phyloP scores from a whole-genome alignment of 495 filamentous ascomycete genomes.

The Xylaria acuta region DNA sequence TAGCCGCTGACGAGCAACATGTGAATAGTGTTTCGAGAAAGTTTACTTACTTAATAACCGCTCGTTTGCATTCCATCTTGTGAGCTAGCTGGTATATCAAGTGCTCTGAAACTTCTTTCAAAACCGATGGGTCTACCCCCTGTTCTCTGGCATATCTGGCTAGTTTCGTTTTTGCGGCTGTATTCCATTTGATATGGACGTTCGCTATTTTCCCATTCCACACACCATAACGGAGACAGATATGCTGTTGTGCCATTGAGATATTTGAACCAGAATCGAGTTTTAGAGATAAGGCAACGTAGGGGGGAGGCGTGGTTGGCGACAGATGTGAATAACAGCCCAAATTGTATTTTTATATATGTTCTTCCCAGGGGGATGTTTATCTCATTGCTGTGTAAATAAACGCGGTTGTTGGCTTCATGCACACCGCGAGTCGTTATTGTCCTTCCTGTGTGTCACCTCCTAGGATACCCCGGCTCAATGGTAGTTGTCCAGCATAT shows the following conservation, averaged over 20 bases:
- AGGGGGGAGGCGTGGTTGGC: background rate
- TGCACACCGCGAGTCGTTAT: background rate
- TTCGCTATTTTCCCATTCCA: background rate
- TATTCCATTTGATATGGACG: background rate
- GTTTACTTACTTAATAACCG: slow-evolving; percentile 1
- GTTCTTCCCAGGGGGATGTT: background rate
- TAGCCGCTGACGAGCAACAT: background rate
- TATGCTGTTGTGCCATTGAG: background rate
- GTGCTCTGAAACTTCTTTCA: slow-evolving; percentile 1
- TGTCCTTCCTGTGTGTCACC: background rate
- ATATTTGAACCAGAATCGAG: too few relatives aligned
- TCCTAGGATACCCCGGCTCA: background rate
- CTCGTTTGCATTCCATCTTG: background rate
- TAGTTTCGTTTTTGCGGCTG: background rate
- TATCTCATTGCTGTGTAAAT: background rate
- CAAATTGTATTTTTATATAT: background rate
- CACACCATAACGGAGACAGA: background rate
- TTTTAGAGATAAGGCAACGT: background rate
- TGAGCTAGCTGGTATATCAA: background rate
- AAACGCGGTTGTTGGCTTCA: background rate
- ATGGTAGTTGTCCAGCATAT: background rate
- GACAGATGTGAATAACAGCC: background rate
- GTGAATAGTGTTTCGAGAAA: background rate
- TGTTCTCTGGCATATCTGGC: background rate
- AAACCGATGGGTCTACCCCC: background rate